phyloP scores from a whole-genome alignment of 1,139 yeast genomes.

The Barnettozyma hawaiiensis region DNA sequence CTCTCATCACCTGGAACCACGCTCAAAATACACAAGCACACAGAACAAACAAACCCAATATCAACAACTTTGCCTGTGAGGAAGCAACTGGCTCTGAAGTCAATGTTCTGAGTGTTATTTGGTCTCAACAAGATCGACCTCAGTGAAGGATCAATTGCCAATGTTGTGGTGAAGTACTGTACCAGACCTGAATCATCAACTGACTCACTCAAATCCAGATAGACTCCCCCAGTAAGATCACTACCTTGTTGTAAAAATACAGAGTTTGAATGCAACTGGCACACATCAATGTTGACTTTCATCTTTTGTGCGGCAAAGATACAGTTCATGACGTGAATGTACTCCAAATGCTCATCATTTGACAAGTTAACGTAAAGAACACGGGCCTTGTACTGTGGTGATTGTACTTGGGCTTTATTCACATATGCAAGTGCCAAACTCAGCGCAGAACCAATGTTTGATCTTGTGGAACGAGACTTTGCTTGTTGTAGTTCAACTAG shows the following conservation, averaged over 20 bases:
- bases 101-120: constrained; percentile 70
- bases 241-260: constrained; percentile 93
- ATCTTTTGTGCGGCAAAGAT: constrained; percentile 94
- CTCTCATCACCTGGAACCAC: constrained; percentile 46
- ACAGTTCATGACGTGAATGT: constrained; percentile 92
- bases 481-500: constrained; percentile 31
- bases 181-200: constrained; percentile 50
- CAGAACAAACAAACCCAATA: constrained; percentile 91
- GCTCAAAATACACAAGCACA: constrained; percentile 72
- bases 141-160: constrained; percentile 77
- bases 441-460: constrained; percentile 24
- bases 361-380: constrained; percentile 70
- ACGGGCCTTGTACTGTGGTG: constrained; percentile 59
- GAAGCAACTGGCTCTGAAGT: constrained; percentile 92
- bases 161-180: constrained; percentile 63
- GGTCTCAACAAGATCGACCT: constrained; percentile 74
- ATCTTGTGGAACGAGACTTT: constrained; percentile 22
- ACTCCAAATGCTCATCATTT: constrained; percentile 74
- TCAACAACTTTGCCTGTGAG: constrained; percentile 85
- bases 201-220: constrained; percentile 68
- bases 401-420: constrained; percentile 55
- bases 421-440: constrained; percentile 67
- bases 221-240: constrained; percentile 91
- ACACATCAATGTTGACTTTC: constrained; percentile 86
- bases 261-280: constrained; percentile 72